Evolutionary conservation across 345 rosid genomes (phyloP), one percentile per base, ranked within the genome.

Genomic region (Hibiscus syriacus): DNA sequence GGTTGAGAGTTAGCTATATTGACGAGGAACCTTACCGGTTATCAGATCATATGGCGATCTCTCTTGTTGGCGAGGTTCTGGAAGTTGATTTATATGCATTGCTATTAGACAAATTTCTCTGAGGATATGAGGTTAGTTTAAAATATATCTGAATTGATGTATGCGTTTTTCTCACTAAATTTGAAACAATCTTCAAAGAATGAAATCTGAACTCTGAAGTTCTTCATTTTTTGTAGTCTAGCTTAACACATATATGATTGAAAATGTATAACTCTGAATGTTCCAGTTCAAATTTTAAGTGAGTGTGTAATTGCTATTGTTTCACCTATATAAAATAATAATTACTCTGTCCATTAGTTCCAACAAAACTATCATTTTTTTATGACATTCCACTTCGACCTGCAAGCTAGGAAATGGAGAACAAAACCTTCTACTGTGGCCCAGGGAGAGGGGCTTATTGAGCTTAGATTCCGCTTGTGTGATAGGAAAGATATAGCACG

Each of bases 401-500:
- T 56, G 56, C 56, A 63, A 72, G 50, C 73, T 72, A 69, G 69
- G 73, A 49, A 66, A 67, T 60, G 53, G 68, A 70, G 70, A 69
- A 25, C 34, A 25, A 61, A 61, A 23, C 60, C 48, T 32, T 48
- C 41, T 12, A 74, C 66, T 9, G 20, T 20, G 77, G 71, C 77
- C 56, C 73, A 75, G 72, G 74, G 69, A 50, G 70, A 55, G 69
- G 68, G 67, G 62, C 14, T 14, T 38, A 65, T 77, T 53, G 79
- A 80, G 79, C 77, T 80, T 60, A 77, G 78, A 70, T 77, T 80
- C 64, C 81, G 84, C 49, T 74, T 80, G 48, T 70, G 62, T 68
- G 84, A 80, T 63, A 81, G 81, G 43, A 72, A 77, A 53, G 84
- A 80, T 80, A 74, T 80, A 16, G 77, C 69, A 6, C 84, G 75